These are phyloP conservation scores for Thalia dealbata DNA, from an alignment of 176 grass and related monocot species.

Conservation along the genomic window DNA sequence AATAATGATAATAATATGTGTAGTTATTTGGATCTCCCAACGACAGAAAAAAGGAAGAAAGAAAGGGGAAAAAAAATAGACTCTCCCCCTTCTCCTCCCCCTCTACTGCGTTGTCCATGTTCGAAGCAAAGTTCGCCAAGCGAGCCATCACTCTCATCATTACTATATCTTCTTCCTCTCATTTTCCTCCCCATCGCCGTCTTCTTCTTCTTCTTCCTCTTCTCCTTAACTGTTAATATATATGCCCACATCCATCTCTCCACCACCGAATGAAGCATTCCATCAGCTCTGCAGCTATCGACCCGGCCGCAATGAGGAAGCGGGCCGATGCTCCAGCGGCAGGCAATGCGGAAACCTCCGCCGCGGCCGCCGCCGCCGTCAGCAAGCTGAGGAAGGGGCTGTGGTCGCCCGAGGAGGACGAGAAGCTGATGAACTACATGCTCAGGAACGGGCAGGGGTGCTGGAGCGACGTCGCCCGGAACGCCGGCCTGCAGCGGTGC, in stretches of 20 bases:
- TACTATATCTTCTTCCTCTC: conserved; percentile 21
- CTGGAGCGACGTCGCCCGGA: conserved; percentile 92
- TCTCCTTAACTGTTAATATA: not conserved
- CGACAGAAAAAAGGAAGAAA: conserved; percentile 20
- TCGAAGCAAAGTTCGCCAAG: conserved; percentile 74
- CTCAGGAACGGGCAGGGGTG: conserved; percentile 75
- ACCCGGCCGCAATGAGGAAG: conserved; percentile 49
- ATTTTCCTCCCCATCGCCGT: conserved; percentile 13
- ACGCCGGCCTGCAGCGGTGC: conserved; percentile 78
- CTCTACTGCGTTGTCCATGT: conserved; percentile 43
- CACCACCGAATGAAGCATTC: conserved; percentile 2
- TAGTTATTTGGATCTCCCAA: conserved; percentile 14
- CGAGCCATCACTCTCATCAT: conserved; percentile 63
- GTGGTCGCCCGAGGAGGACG: conserved; percentile 98
- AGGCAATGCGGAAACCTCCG: not conserved
- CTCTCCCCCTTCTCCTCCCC: conserved; percentile 1
- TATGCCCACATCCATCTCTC: conserved; percentile 17
- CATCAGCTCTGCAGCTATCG: not conserved
- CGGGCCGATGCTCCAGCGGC: conserved; percentile 20
- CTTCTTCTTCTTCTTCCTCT: not conserved
- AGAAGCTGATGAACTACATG: conserved; percentile 84
- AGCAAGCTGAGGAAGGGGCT: conserved; percentile 73
- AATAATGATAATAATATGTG: no score
- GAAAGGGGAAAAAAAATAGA: conserved; percentile 22
- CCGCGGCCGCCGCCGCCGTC: not conserved